Evolutionary conservation across 2,329 filamentous ascomycete species (phyloP), one percentile per base, ranked within the genome.

Genomic region (Acephala macrosclerotiorum): DNA sequence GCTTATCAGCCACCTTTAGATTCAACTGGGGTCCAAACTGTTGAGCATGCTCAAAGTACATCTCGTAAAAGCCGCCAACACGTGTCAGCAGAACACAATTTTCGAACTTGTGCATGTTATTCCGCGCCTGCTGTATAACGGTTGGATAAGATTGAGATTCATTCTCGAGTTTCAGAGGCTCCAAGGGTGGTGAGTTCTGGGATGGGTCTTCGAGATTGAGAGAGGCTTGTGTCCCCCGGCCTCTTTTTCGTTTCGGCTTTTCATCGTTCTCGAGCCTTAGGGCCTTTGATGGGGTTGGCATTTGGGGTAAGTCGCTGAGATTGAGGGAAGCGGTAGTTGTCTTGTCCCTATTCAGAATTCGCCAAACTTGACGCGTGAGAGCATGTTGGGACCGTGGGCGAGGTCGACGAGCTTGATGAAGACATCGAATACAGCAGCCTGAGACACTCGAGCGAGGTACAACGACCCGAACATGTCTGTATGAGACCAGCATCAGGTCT

Each of bases 11-110:
- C 62, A 97, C 89, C 78, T 97, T 98, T 75, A 99, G 81, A 73
- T 94, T 96, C 69, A 99, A 83, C 53, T 97, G 82, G 0, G 94
- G 92, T 1, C 91, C 95, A 77, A 91, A 91, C 75, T 97, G 90
- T 65, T 97, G 92, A 12, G 96, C 96, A 77, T 99, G 94, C 73
- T 97, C 91, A 78, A 98, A 96, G 80, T 99, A 99, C 65, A 99
- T 82, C 86, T 99, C 96, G 79, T 98, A 99, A 80, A 99, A 99
- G 66, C 94, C 91, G 63, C 96, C 96, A 33, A 99, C 94, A 64
- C 95, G 88, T 3, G 96, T 99, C 66, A 99, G 81, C 8, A 99
- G 79, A 45, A 99, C 91, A 79, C 95, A 98, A 73, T 96, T 93
- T 74, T 89, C 87, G 80, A 97, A 97, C 74, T 91, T 94, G 71